phyloP scores from a whole-genome alignment of 2,329 filamentous ascomycete species.

The Alternaria postmessia region DNA sequence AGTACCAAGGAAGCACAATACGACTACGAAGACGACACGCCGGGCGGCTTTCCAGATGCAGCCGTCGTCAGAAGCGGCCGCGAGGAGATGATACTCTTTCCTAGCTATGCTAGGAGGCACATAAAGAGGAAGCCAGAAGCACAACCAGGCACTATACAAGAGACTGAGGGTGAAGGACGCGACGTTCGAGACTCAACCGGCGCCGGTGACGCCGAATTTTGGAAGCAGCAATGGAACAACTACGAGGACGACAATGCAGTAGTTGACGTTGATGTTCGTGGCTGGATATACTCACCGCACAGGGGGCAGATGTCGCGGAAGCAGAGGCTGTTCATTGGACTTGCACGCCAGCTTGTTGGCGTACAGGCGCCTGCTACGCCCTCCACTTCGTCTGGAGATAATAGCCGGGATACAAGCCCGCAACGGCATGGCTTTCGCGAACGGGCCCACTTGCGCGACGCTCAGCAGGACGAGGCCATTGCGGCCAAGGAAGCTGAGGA shows the following conservation, averaged over 20 bases:
- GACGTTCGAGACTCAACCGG: constrained; percentile 55
- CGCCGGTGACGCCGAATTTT: constrained; percentile 74
- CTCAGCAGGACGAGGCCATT: constrained; percentile 66
- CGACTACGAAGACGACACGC: constrained; percentile 61
- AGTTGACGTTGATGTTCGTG: constrained; percentile 92
- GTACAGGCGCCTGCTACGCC: constrained; percentile 71
- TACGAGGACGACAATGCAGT: constrained; percentile 84
- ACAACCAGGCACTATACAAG: constrained; percentile 49
- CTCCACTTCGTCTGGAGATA: constrained; percentile 47
- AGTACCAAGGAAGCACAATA: constrained; percentile 55
- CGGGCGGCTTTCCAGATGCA: constrained; percentile 83
- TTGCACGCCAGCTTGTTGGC: constrained; percentile 87
- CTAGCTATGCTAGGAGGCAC: constrained; percentile 86
- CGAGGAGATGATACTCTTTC: constrained; percentile 94
- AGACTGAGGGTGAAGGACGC: constrained; percentile 51
- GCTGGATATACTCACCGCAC: constrained; percentile 93
- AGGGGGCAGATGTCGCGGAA: constrained; percentile 84
- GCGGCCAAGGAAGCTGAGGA: constrained; percentile 78
- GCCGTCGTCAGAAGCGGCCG: constrained; percentile 80
- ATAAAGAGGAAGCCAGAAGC: constrained; percentile 56
- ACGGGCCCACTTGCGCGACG: constrained; percentile 59
- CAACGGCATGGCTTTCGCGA: constrained; percentile 46
- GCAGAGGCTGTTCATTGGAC: constrained; percentile 83
- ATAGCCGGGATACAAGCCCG: constrained; percentile 58
- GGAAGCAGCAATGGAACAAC: constrained; percentile 79